phyloP scores from a whole-genome alignment of 768 basidiomycete species.

The Leccinum incarnatum region DNA sequence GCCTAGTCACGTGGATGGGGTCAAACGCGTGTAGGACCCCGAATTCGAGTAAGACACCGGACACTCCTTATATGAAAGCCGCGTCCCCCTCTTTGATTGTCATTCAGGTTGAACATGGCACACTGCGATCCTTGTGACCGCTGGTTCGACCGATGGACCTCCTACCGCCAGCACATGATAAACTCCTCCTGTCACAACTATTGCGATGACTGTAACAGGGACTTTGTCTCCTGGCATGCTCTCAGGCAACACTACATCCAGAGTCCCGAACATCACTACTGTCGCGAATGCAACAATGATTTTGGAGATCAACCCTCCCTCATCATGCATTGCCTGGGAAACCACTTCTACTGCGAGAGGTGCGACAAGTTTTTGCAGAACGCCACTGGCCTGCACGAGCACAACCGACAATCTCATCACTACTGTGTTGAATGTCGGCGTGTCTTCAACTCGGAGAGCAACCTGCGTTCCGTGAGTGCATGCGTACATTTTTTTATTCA shows the following conservation, averaged over 20 bases:
- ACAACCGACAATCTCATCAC: slow-evolving; percentile 41
- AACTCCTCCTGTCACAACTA: slow-evolving; percentile 40
- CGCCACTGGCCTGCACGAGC: slow-evolving; percentile 42
- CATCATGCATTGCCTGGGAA: slow-evolving; percentile 37
- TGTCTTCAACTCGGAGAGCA: slow-evolving; percentile 35
- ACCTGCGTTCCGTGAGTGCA: slow-evolving; percentile 15
- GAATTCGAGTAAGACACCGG: not conserved
- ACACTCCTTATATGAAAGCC: not conserved
- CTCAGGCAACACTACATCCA: slow-evolving; percentile 54
- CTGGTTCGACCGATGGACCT: slow-evolving; percentile 28
- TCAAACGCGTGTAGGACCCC: slow-evolving; percentile 32
- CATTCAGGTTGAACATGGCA: not conserved
- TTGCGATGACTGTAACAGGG: slow-evolving; percentile 45
- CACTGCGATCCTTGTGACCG: slow-evolving; percentile 41
- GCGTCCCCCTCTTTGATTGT: not conserved
- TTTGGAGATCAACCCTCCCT: slow-evolving; percentile 37
- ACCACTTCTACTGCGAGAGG: slow-evolving; percentile 42
- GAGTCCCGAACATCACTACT: slow-evolving; percentile 49
- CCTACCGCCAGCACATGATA: slow-evolving; percentile 35
- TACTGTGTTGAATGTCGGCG: slow-evolving; percentile 48
- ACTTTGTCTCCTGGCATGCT: slow-evolving; percentile 39
- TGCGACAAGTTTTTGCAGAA: slow-evolving; percentile 44
- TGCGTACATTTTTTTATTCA: no score
- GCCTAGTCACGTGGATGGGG: slow-evolving; percentile 23
- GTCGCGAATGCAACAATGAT: slow-evolving; percentile 47